These are phyloP conservation scores for Tricladium varicosporioides DNA, from an alignment of 2,329 filamentous ascomycete species.

Conservation along the genomic window DNA sequence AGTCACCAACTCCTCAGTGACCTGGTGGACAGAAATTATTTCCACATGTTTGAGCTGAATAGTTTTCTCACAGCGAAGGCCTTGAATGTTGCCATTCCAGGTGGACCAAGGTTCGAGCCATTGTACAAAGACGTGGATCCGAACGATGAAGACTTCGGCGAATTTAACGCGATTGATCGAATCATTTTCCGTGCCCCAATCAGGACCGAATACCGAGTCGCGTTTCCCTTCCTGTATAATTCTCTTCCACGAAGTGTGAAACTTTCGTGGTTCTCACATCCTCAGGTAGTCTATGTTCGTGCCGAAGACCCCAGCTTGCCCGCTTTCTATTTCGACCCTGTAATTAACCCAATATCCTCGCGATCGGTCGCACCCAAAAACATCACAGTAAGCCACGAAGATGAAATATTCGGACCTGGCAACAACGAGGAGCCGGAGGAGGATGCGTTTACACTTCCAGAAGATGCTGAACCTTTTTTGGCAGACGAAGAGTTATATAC, in stretches of 20 bases:
- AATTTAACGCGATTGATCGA: conserved; percentile 98
- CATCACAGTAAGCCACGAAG: conserved; percentile 86
- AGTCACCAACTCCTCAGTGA: conserved; percentile 90
- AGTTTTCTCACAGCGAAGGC: conserved; percentile 96
- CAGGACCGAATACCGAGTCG: conserved; percentile 91
- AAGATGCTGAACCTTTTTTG: conserved; percentile 81
- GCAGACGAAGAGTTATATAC: conserved; percentile 86
- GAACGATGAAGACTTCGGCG: conserved; percentile 98
- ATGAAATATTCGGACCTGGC: conserved; percentile 83
- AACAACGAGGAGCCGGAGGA: conserved; percentile 69
- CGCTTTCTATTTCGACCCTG: conserved; percentile 96
- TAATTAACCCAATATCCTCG: conserved; percentile 96
- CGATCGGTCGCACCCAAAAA: conserved; percentile 93
- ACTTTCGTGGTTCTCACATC: conserved; percentile 89
- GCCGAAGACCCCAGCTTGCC: conserved; percentile 86
- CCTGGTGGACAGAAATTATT: conserved; percentile 94
- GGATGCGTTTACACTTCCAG: conserved; percentile 82
- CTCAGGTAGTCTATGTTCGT: conserved; percentile 86
- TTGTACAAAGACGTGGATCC: conserved; percentile 98
- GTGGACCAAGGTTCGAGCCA: conserved; percentile 93
- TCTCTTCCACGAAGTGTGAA: conserved; percentile 92
- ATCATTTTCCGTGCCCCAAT: conserved; percentile 98
- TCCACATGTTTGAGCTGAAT: conserved; percentile 93
- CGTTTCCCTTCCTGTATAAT: conserved; percentile 94
- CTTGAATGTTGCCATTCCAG: conserved; percentile 94